Conservation (phyloP, 805 yeast genomes). For the Candida morakotiae region DNA sequence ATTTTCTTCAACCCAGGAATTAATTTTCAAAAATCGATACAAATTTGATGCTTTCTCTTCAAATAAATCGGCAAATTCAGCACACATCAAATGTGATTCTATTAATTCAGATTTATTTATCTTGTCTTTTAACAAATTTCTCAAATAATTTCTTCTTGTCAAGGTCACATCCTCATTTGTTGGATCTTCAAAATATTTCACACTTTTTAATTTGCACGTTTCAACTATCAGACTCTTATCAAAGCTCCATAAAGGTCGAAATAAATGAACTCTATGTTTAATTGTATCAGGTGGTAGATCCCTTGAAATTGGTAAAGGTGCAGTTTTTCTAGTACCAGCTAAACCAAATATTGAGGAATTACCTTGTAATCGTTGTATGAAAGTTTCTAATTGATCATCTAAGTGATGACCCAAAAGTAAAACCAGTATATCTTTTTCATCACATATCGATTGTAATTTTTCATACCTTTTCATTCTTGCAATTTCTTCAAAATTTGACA, state of each 20-base stretch:
- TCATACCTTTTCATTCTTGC: slow-evolving; percentile 56
- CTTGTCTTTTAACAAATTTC: slow-evolving; percentile 29
- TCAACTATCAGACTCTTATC: slow-evolving; percentile 42
- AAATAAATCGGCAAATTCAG: slow-evolving; percentile 6
- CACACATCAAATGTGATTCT: slow-evolving; percentile 1
- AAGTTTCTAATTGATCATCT: slow-evolving; percentile 74
- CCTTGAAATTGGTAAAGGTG: slow-evolving; percentile 23
- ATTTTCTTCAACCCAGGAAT: slow-evolving; percentile 1
- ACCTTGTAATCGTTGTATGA: slow-evolving; percentile 46
- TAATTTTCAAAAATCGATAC: slow-evolving; percentile 2
- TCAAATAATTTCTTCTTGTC: slow-evolving; percentile 55
- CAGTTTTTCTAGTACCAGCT: slow-evolving; percentile 42
- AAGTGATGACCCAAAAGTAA: slow-evolving; percentile 63
- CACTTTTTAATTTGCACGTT: slow-evolving; percentile 36
- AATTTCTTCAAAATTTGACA: slow-evolving; percentile 49
- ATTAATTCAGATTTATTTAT: slow-evolving; percentile 1
- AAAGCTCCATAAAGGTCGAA: slow-evolving; percentile 51
- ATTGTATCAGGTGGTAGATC: slow-evolving; percentile 7
- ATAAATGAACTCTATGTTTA: slow-evolving; percentile 19
- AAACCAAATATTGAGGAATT: slow-evolving; percentile 50
- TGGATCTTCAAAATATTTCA: slow-evolving; percentile 68
- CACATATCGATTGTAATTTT: slow-evolving; percentile 40
- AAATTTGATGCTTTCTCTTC: slow-evolving; percentile 9
- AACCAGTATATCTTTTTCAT: slow-evolving; percentile 21
- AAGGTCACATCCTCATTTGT: slow-evolving; percentile 53